These are phyloP conservation scores for Lyophyllum shimeji DNA, from an alignment of 768 basidiomycete species.

Conservation along the genomic window DNA sequence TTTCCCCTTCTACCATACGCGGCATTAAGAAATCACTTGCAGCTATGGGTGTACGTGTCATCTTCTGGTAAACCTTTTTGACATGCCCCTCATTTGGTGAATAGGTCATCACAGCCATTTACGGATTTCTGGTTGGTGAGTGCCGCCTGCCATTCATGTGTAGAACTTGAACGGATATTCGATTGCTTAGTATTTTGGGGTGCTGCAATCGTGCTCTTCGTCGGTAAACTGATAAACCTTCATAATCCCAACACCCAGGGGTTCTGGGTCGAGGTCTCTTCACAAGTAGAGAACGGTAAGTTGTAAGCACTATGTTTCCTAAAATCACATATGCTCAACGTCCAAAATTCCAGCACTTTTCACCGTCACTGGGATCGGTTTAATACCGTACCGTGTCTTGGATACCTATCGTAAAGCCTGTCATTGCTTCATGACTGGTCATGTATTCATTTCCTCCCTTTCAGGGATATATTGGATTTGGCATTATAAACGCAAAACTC, in stretches of 20 bases:
- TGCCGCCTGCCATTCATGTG: neutral
- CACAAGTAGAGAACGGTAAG: slow-evolving; percentile 74
- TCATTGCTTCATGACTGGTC: neutral
- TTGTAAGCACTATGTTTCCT: neutral
- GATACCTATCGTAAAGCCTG: slow-evolving; percentile 68
- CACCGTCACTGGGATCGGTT: slow-evolving; percentile 75
- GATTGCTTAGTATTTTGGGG: slow-evolving; percentile 73
- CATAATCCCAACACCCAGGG: slow-evolving; percentile 69
- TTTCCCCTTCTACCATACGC: neutral
- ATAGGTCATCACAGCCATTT: slow-evolving; percentile 66
- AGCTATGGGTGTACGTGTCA: slow-evolving; percentile 65
- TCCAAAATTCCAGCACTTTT: slow-evolving; percentile 61
- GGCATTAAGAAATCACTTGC: slow-evolving; percentile 5
- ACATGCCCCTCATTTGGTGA: slow-evolving; percentile 1
- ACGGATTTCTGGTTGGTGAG: slow-evolving; percentile 73
- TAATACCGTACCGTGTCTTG: slow-evolving; percentile 72
- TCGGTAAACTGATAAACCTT: slow-evolving; percentile 66
- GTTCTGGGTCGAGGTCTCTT: slow-evolving; percentile 80
- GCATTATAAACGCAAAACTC: slow-evolving; percentile 65
- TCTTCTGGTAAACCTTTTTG: neutral
- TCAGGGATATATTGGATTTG: slow-evolving; percentile 74
- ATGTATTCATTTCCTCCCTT: neutral
- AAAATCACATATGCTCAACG: neutral
- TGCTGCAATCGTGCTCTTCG: slow-evolving; percentile 75
- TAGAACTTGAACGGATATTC: no score